Evolutionary conservation across 495 filamentous ascomycete genomes (phyloP), one percentile per base, ranked within the genome.

Genomic region (Talaromyces borbonicus): DNA sequence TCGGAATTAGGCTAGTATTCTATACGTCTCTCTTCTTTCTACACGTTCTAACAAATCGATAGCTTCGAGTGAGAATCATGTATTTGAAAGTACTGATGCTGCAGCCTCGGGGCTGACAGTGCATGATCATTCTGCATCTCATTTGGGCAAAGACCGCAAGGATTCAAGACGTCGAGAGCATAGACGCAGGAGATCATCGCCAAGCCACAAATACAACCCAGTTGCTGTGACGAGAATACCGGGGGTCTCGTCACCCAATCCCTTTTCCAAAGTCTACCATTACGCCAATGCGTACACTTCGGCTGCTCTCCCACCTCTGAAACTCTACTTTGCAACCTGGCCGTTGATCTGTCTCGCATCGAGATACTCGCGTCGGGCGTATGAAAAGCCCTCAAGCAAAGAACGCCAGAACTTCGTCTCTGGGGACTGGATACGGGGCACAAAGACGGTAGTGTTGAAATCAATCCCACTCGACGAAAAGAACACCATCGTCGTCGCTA

Each of bases 391-490:
- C 0, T 56, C 55, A 0, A 72, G 73, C 0, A 59, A 58, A 26
- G 81, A 85, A 59, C 66, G 68, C 20, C 74, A 83, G 35, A 69
- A 78, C 1, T 83, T 83, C 52, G 67, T 88, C 23, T 66, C 78
- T 11, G 76, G 81, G 1, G 77, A 89, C 54, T 85, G 77, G 77
- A 72, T 66, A 19, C 68, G 72, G 0, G 84, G 85, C 12, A 83
- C 84, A 16, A 92, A 92, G 57, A 83, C 85, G 16, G 88, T 88
- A 83, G 77, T 87, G 20, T 79, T 92, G 58, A 88, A 87, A 49
- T 81, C 80, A 0, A 63, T 87, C 8, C 77, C 83, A 4, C 74
- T 86, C 53, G 84, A 90, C 54, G 71, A 85, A 52, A 75, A 80
- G 66, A 79, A 87, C 55, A 80, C 79, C 11, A 78, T 90, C 32